phyloP scores from a whole-genome alignment of 371 early-diverging fungal species.

The Capillidium rhysosporum region DNA sequence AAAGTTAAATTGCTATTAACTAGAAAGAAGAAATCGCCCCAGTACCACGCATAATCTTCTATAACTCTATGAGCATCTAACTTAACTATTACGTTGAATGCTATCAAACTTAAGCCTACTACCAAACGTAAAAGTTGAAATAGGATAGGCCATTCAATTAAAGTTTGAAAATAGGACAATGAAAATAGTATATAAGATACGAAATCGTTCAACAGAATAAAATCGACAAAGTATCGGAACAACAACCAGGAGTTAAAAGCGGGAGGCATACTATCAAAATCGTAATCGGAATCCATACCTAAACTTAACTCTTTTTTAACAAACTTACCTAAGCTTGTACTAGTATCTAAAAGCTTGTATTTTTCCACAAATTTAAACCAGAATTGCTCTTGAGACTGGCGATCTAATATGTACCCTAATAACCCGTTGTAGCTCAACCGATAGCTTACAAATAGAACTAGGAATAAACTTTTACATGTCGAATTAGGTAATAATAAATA shows the following conservation, averaged over 20 bases:
- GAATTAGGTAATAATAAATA: slow-evolving; percentile 35
- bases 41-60: slow-evolving; percentile 96
- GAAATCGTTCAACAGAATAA: slow-evolving; percentile 84
- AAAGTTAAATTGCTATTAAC: slow-evolving; percentile 71
- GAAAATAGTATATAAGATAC: slow-evolving; percentile 69
- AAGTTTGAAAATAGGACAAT: slow-evolving; percentile 33
- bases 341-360: slow-evolving; percentile 35
- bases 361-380: slow-evolving; percentile 42
- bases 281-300: slow-evolving; percentile 75
- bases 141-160: slow-evolving; percentile 20
- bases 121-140: slow-evolving; percentile 44
- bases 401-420: slow-evolving; percentile 56
- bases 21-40: slow-evolving; percentile 96
- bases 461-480: slow-evolving; percentile 27
- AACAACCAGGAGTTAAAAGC: slow-evolving; percentile 93
- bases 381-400: slow-evolving; percentile 52
- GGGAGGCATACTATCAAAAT: slow-evolving; percentile 60
- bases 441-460: slow-evolving; percentile 64
- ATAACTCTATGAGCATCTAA: slow-evolving; percentile 89
- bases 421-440: slow-evolving; percentile 71
- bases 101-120: slow-evolving; percentile 55
- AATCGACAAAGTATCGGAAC: slow-evolving; percentile 81
- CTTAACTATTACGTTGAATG: slow-evolving; percentile 90
- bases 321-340: slow-evolving; percentile 22
- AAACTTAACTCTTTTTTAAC: slow-evolving; percentile 43